These are phyloP conservation scores for Tylopilus sp. DNA, from an alignment of 768 basidiomycete species.

Conservation along the genomic window DNA sequence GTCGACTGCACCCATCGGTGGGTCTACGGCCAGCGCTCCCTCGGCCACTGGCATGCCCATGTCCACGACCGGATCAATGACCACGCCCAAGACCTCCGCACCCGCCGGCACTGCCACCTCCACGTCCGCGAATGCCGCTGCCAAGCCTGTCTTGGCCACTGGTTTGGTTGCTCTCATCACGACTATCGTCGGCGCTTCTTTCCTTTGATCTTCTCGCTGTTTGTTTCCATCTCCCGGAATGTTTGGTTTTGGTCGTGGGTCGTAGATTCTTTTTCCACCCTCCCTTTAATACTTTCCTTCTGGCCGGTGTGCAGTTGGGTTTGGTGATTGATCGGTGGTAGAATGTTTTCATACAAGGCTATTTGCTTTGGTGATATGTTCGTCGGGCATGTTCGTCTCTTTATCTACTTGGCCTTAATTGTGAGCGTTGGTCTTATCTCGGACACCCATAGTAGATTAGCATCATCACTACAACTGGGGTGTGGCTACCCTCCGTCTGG, in stretches of 20 bases:
- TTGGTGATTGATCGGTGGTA: background rate
- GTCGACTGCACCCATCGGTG: slow-evolving; percentile 54
- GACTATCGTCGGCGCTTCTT: no score
- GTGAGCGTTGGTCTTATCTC: no score
- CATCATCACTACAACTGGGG: no score
- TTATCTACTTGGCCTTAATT: background rate
- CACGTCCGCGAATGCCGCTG: no score
- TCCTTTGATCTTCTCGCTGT: no score
- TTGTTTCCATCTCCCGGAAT: background rate
- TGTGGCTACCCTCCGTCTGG: no score
- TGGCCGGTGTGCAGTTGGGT: background rate
- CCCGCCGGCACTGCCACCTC: background rate
- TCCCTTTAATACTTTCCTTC: no score
- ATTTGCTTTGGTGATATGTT: background rate
- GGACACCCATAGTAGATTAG: no score
- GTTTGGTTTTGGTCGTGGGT: background rate
- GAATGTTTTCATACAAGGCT: background rate
- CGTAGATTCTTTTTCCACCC: background rate
- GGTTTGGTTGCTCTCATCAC: no score
- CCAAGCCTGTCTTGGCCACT: no score
- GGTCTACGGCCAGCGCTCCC: slow-evolving; percentile 13
- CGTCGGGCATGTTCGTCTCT: background rate
- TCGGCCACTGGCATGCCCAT: background rate
- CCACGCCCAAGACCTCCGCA: background rate
- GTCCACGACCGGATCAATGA: background rate